Evolutionary conservation across 176 grass and related monocot genomes (phyloP).

Genomic region (Juncus effusus): DNA sequence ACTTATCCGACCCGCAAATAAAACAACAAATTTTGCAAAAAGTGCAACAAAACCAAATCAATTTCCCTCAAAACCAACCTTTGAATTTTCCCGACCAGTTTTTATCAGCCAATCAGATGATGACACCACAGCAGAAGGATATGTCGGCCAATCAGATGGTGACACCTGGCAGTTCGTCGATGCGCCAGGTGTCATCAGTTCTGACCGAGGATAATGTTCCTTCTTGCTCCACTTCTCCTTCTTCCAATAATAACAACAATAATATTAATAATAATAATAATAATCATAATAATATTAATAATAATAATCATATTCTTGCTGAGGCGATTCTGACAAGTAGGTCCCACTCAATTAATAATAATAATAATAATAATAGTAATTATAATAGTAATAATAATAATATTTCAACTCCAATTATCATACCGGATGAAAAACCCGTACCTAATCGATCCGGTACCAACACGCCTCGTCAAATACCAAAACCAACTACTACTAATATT

Average conservation of each 20-base stretch:
- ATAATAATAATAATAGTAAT: not conserved
- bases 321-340: slow-evolving; percentile 39
- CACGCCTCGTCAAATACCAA: not conserved
- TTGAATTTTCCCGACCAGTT: not conserved
- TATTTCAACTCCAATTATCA: not conserved
- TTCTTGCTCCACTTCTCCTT: slow-evolving; percentile 87
- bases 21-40: slow-evolving; percentile 49
- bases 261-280: no score
- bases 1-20: slow-evolving; percentile 49
- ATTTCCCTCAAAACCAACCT: not conserved
- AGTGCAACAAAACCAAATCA: slow-evolving; percentile 24
- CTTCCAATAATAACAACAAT: slow-evolving; percentile 37
- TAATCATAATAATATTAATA: no score
- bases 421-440: slow-evolving; percentile 4
- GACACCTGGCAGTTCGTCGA: slow-evolving; percentile 40
- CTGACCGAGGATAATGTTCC: slow-evolving; percentile 66
- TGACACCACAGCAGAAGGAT: not conserved
- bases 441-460: no score
- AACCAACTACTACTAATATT: slow-evolving; percentile 10
- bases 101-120: slow-evolving; percentile 7
- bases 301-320: slow-evolving; percentile 23
- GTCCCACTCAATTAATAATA: slow-evolving; percentile 20
- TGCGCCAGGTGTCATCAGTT: slow-evolving; percentile 46
- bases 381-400: not conserved
- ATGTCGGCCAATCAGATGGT: slow-evolving; percentile 24